Evolutionary conservation across 495 filamentous ascomycete species (phyloP), one percentile per base, ranked within the genome.

Genomic region (Recurvomyces mirabilis): DNA sequence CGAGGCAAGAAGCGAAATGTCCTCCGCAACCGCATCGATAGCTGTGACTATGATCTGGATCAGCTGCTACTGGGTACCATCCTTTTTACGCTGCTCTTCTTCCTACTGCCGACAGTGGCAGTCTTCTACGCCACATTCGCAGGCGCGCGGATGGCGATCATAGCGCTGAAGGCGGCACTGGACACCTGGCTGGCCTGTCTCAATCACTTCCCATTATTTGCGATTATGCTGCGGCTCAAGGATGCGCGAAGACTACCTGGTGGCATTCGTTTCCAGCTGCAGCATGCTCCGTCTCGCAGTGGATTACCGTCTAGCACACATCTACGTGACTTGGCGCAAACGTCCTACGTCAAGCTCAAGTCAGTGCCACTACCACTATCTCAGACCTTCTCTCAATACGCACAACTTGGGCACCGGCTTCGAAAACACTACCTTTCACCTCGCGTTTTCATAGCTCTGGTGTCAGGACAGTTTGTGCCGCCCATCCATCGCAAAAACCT

Each of bases 91-190:
- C 72, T 96, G 11, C 73, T 96, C 1, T 94, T 93, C 68, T 99
- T 96, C 60, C 71, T 99, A 17, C 70, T 96, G 0, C 93, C 91
- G 0, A 99, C 91, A 2, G 84, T 99, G 21, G 71, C 88, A 31
- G 93, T 95, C 9, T 99, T 95, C 56, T 99, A 99, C 59, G 68
- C 94, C 29, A 94, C 93, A 21, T 99, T 99, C 63, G 89, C 91
- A 21, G 79, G 82, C 28, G 87, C 91, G 14, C 77, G 91, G 24
- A 94, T 95, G 83, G 78, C 78, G 38, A 95, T 96, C 54, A 95
- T 99, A 40, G 80, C 79, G 20, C 63, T 94, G 34, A 96, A 95
- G 57, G 93, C 87, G 5, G 65, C 72, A 3, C 76, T 96, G 40
- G 91, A 99, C 65, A 94, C 86, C 1, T 71, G 85, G 50, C 70